Evolutionary conservation across 2,329 filamentous ascomycete species (phyloP), one percentile per base, ranked within the genome.

Genomic region (Corniculantispora saksenae): DNA sequence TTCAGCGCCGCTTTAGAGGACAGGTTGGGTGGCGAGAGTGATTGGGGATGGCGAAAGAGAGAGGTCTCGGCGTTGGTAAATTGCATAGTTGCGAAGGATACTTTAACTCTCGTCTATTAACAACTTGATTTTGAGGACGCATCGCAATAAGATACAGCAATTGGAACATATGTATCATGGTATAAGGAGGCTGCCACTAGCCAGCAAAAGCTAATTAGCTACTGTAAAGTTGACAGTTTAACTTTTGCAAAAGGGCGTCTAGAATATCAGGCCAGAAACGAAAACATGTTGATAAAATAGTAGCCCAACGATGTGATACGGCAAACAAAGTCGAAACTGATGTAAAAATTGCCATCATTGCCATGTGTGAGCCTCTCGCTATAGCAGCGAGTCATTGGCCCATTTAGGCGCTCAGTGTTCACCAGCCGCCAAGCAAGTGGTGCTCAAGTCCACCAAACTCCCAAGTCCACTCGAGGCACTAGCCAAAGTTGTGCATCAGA

Each of bases 401-500:
- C 60, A 15, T 55, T n/a, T 62, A 55, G 51, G 50, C n/a, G 12
- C 15, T 48, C 29, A 35, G 48, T 23, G 17, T 61, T 43, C 32
- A 55, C 50, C 60, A 17, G 25, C 59, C 21, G n/a, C 47, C 47
- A 50, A 50, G 17, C 47, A 50, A 57, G 40, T 40, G 38, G 55
- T 25, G 43, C 21, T 56, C 29, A 48, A 48, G 45, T 48, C 45
- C 45, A 48, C 45, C 45, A 23, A n/a, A 43, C 12, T 43, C 38
- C 12, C 38, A 54, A 45, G 62, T 59, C 62, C 63, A 64, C 63
- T 54, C 38, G 32, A 55, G 57, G 48, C 63, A 51, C 63, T 65
- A 65, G 50, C 38, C 56, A 61, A 56, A 65, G 56, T 43, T 50
- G 63, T 65, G 40, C 63, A 64, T 64, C 53, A 56, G 38, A 40